Evolutionary conservation across 208 protist species (phyloP), one percentile per base, ranked within the genome.

Genomic region (Wallacemonas sp.): DNA sequence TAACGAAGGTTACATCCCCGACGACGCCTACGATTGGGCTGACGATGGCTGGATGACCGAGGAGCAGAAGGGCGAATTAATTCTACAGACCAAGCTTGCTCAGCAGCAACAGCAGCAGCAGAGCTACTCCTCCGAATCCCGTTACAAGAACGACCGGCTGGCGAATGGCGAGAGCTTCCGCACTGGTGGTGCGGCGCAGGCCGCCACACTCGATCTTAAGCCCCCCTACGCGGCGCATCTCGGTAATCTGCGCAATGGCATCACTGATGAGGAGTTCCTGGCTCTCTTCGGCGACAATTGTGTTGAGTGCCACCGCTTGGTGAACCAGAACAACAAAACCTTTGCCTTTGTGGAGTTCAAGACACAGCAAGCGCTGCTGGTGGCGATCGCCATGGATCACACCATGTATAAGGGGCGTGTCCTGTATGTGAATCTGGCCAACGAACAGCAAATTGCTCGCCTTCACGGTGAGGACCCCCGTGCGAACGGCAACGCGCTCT

Each of bases 291-390:
- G 77, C 62, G 61, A 64, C 26, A 77, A 88, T 49, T 70, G 68
- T 41, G 75, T 95, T 39, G 75, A 72, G 14, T 84, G 70, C 6
- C 84, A 86, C 61, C 79, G 82, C 46, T 79, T 93, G 28, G 85
- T 93, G 64, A 87, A 67, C 59, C 78, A 90, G 54, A 85, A 95
- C 51, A 81, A 81, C 27, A 88, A 87, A 61, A 85, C 80, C 42
- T 95, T 95, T 56, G 90, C 90, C 1, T 90, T 91, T 70, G 86
- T 95, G 6, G 86, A 95, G 70, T 91, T 95, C 59, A 87, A 77
- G 36, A 82, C 79, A 17, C 53, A 69, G 9, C 73, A 91, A 55
- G 86, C 90, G 22, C 70, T 93, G n/a, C 62, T 49, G 8, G 77
- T 86, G 30, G 90, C 84, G 27, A 77, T 91, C n/a, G 56, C 80